Percentiles rank a stretch among this genome's conserved stretches.
phyloP scores from a whole-genome alignment of 257 asterid species.

The Cordia subcordata region DNA sequence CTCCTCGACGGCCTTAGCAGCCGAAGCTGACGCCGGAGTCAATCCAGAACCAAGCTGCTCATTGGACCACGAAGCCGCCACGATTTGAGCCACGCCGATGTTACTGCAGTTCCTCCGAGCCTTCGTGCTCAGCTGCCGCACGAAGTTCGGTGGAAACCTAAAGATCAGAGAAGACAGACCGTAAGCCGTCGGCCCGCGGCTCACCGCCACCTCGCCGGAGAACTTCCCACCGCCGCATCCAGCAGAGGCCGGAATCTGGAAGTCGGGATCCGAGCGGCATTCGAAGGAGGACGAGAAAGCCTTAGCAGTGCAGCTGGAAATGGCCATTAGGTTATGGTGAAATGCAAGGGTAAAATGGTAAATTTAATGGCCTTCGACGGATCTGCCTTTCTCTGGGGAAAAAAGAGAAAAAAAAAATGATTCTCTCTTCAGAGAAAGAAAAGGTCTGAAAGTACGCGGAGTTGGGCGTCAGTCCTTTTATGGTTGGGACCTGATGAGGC shows the following conservation, averaged over 20 bases:
- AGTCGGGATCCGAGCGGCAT: slow-evolving; percentile 83
- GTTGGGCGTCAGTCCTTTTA: neutral
- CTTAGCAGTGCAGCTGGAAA: slow-evolving; percentile 55
- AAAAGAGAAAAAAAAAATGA: neutral
- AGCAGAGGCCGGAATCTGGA: slow-evolving; percentile 36
- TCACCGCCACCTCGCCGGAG: slow-evolving; percentile 27
- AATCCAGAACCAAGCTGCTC: slow-evolving; percentile 19
- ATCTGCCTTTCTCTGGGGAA: neutral
- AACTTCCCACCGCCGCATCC: slow-evolving; percentile 35
- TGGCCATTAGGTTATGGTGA: slow-evolving; percentile 53
- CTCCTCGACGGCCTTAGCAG: slow-evolving; percentile 61
- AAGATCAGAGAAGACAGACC: slow-evolving; percentile 57
- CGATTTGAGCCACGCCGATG: slow-evolving; percentile 95
- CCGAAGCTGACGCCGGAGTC: slow-evolving; percentile 32
- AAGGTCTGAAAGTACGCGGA: neutral
- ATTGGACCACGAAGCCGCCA: slow-evolving; percentile 96
- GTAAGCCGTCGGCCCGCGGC: slow-evolving; percentile 23
- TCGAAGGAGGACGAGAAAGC: slow-evolving; percentile 51
- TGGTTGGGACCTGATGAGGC: neutral
- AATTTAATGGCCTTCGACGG: neutral
- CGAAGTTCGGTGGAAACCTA: slow-evolving; percentile 91
- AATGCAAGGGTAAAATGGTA: slow-evolving; percentile 15
- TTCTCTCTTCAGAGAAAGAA: neutral
- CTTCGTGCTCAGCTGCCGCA: slow-evolving; percentile 89
- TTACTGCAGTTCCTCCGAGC: slow-evolving; percentile 94